Evolutionary conservation across 371 early-diverging fungal species (phyloP), one percentile per base, ranked within the genome.

Genomic region (Saksenaea oblongispora): DNA sequence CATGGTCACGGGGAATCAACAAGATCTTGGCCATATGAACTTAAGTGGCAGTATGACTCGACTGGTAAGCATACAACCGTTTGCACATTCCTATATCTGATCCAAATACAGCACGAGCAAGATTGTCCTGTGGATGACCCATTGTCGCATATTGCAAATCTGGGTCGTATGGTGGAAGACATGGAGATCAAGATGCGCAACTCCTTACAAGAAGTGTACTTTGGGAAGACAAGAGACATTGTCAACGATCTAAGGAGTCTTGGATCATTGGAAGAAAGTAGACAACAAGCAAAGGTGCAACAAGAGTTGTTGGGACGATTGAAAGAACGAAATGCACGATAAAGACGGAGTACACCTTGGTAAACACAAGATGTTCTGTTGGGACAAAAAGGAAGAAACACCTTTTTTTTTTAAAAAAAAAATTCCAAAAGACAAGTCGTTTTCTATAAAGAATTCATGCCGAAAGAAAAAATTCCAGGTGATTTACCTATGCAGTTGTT

Each of bases 101-200:
- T 54, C 14, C 22, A 13, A 57, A 17, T 24, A 24, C 67, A 91
- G 93, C 69, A 80, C 26, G 97, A 95, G 73, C 89, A 90, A 66
- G 96, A 96, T 62, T 79, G 75, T 56, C 86, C 90, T 13, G 79
- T 93, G 3, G 93, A 95, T 51, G 91, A 91, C 59, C 82, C 83
- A 14, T 73, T 72, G 54, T 85, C 91, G 36, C 98, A 98, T 67
- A 85, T 98, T 58, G 91, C 85, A 61, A 97, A 98, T 75, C 91
- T 98, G 64, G 98, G 98, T 1, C 88, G 91, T n/a, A 90, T 98
- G 87, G 91, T 98, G 1, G 98, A 98, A 73, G 98, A 97, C 60
- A 94, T 95, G 91, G 98, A 98, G 74, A 74, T 87, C 65, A 96
- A 96, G 80, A 93, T 98, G 93, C 91, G 98, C 59, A 93, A 95